Evolutionary conservation across 2,329 filamentous ascomycete genomes (phyloP), one percentile per base, ranked within the genome.

Genomic region (Nemania sp.): DNA sequence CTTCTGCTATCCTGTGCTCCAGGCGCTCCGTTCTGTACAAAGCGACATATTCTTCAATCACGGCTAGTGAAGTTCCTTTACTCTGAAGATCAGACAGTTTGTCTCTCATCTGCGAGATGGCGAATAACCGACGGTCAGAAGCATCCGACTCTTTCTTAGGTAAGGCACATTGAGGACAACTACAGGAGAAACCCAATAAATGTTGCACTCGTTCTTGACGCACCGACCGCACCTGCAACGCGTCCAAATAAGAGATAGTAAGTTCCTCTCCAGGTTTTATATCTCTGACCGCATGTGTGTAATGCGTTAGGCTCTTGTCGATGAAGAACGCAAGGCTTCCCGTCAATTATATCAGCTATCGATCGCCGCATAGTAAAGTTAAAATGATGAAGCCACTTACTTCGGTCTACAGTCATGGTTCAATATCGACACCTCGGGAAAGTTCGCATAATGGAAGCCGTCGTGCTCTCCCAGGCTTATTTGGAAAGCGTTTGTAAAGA

Each of bases 381-480:
- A 2, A 20, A 11, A 15, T n/a, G 26, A n/a, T 15, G 6, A 22
- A 26, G 12, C 8, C 19, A 48, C 61, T 55, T 49, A 64, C 61
- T 75, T 74, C 1, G 74, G 72, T 46, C 71, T 72, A 51, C 74
- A 76, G 26, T 70, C 73, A 57, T 76, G 74, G 54, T 76, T 76
- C 28, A 74, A 56, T 17, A 72, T 56, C 19, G 67, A 68, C 0
- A 73, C 70, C 52, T 75, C 73, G 0, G 73, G 73, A 24, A 72
- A 75, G 41, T 64, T 66, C 8, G 63, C 64, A 56, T 65, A 54
- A 39, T 64, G 49, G 34, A 49, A 54, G 26, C 58, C 47, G 34
- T 54, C 54, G 8, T 50, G 11, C 7, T 28, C 41, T 9, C 59
- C 59, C 14, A 64, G 33, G 11, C 30, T 42, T 8, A 65, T 56